Percentiles rank a stretch among this genome's conserved stretches.
These are phyloP conservation scores for Whalleya microplaca DNA, from an alignment of 2,329 filamentous ascomycete genomes.

Conservation along the genomic window DNA sequence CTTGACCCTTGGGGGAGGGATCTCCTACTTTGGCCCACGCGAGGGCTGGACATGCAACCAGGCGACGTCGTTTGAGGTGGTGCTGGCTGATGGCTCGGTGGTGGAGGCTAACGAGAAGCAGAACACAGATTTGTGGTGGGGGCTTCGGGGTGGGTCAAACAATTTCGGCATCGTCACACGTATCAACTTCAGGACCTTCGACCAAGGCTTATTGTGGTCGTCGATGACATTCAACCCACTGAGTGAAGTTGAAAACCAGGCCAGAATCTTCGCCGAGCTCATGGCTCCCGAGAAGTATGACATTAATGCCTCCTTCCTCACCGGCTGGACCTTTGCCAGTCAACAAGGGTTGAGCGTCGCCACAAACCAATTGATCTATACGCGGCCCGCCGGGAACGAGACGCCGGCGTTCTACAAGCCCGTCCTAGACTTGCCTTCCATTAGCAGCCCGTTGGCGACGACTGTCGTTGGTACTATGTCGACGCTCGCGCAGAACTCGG, in stretches of 20 bases:
- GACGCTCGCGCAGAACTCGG: constrained; percentile 8
- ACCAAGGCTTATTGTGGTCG: constrained; percentile 21
- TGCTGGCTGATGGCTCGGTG: constrained; percentile 14
- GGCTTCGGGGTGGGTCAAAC: constrained; percentile 23
- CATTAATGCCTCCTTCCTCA: constrained; percentile 14
- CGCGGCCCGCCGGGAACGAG: constrained; percentile 4
- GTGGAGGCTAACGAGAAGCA: constrained; percentile 11
- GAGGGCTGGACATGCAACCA: constrained; percentile 22
- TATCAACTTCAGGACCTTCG: constrained; percentile 19
- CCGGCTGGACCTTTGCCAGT: constrained; percentile 2
- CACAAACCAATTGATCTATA: constrained; percentile 18
- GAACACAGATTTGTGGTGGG: constrained; percentile 22
- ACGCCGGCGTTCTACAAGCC: constrained; percentile 10
- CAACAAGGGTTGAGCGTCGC: constrained; percentile 5
- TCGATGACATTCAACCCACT: constrained; percentile 5
- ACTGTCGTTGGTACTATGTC: constrained; percentile 12
- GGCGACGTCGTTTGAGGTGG: constrained; percentile 9
- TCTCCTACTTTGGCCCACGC: constrained; percentile 18
- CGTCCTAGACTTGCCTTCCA: constrained; percentile 7
- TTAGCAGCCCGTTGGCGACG: background rate
- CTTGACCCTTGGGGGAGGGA: constrained; percentile 18
- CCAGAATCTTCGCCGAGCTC: constrained; percentile 10
- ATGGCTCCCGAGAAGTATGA: constrained; percentile 19
- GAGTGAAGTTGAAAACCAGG: constrained; percentile 6
- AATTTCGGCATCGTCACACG: constrained; percentile 31